Evolutionary conservation across 2,329 filamentous ascomycete genomes (phyloP).

Genomic region (Fusarium burgessii): DNA sequence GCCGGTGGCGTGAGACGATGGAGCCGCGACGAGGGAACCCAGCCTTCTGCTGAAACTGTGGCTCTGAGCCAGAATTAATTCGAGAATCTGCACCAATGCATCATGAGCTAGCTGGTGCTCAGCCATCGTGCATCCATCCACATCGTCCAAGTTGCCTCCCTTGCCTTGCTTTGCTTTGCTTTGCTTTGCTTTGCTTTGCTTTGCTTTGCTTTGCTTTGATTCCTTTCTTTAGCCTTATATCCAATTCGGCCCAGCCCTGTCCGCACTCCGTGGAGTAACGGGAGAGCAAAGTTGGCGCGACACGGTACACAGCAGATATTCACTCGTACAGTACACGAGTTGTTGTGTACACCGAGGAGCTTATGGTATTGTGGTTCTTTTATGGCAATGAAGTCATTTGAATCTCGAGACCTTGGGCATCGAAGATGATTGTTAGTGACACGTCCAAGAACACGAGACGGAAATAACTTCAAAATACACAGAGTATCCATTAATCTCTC

Average conservation of each 20-base stretch:
- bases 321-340: slow-evolving; percentile 18
- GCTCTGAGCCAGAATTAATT: slow-evolving; percentile 4
- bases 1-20: slow-evolving; percentile 38
- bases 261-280: slow-evolving; percentile 19
- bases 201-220: neutral
- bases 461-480: slow-evolving; percentile 14
- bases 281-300: slow-evolving; percentile 27
- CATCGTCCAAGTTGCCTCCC: slow-evolving; percentile 1
- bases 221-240: slow-evolving; percentile 7
- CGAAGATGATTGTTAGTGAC: neutral
- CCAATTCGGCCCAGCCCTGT: slow-evolving; percentile 15
- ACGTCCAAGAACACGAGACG: slow-evolving; percentile 6
- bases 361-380: neutral
- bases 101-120: neutral
- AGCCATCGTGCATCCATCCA: slow-evolving; percentile 10
- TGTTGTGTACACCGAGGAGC: neutral
- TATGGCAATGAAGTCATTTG: neutral
- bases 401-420: neutral
- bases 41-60: slow-evolving; percentile 21
- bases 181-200: neutral
- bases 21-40: slow-evolving; percentile 11
- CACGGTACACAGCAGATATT: slow-evolving; percentile 21
- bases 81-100: slow-evolving; percentile 8
- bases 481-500: slow-evolving; percentile 4
- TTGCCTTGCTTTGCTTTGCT: neutral